Evolutionary conservation across 2,329 filamentous ascomycete genomes (phyloP), one percentile per base, ranked within the genome.

Genomic region (Monilinia laxa): DNA sequence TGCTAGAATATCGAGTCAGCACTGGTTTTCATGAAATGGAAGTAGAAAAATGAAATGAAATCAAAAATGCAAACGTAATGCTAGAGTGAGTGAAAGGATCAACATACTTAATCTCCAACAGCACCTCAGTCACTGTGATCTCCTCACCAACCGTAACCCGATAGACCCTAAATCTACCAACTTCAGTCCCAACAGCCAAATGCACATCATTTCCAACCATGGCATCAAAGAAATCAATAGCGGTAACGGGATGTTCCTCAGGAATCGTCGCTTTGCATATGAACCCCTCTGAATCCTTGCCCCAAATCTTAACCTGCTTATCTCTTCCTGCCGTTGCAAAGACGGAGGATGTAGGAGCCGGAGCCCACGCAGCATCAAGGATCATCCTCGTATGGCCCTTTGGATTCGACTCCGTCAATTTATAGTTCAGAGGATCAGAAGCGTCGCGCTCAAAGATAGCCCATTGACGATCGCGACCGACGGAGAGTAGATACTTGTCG

Each of bases 341-440:
- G 38, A 84, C 77, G 6, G 78, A 72, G 40, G 57, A 9, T 11
- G 76, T 75, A 10, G 75, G 74, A 2, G 74, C 71, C 9, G 75
- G 89, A 1, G 90, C 88, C 94, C 95, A 99, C 2, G 91, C 87
- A 1, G 88, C 90, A 75, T 93, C 92, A 18, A 98, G 82, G 56
- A 99, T 93, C 93, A 99, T 98, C 68, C 95, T 84, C 4, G 90
- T 84, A 77, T 99, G 95, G 0, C 91, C 94, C 78, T 96, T 97
- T 1, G 87, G 85, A 73, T 96, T 92, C 3, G 85, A 81, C 69
- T 88, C 81, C 51, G 85, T 77, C 3, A 89, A 80, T 31, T 77
- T 79, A 73, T 90, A 97, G 4, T 65, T 68, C 25, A 71, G 68
- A 45, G 60, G 72, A 1, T 76, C 75, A 1, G 77, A 73, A 7